Percentiles rank a stretch among this genome's conserved stretches.
phyloP scores from a whole-genome alignment of 208 protist species.

The Trypanosomatidae sp. region DNA sequence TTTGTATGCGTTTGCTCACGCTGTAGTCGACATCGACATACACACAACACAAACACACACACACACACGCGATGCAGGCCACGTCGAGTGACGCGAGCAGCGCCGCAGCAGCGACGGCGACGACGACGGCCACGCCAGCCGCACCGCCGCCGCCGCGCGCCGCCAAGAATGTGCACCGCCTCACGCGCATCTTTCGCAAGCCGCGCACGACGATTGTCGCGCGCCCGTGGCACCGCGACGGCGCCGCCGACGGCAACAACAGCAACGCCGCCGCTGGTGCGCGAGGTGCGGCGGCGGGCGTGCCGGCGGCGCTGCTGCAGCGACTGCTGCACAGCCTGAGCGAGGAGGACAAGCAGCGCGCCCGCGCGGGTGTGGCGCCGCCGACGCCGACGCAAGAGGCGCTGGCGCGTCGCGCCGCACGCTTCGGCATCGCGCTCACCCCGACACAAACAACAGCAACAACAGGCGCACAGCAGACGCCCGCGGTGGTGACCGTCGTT shows the following conservation, averaged over 20 bases:
- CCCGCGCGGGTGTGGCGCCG: constrained; percentile 38
- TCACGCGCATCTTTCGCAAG: constrained; percentile 79
- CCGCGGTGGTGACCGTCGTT: constrained; percentile 7
- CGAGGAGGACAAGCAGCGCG: constrained; percentile 36
- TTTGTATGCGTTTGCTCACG: neutral
- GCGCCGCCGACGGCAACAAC: constrained; percentile 2
- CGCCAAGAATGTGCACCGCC: constrained; percentile 68
- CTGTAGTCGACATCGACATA: neutral
- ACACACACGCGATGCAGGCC: neutral
- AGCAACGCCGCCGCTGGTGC: neutral
- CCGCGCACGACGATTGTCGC: constrained; percentile 32
- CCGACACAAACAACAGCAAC: constrained; percentile 4
- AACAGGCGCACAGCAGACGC: constrained; percentile 7
- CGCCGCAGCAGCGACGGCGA: constrained; percentile 6
- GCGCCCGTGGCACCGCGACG: constrained; percentile 30
- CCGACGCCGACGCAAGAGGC: constrained; percentile 40
- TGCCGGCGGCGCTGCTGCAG: constrained; percentile 20
- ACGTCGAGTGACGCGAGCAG: neutral
- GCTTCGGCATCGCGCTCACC: constrained; percentile 41
- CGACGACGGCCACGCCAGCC: neutral
- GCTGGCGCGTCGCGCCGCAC: constrained; percentile 44
- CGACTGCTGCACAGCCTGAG: constrained; percentile 27
- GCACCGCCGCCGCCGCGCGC: constrained; percentile 7
- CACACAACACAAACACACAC: neutral
- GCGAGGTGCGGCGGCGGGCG: constrained; percentile 9